Conservation (phyloP, 352 stramenopile genomes). For the Phytophthora tentaculata region DNA sequence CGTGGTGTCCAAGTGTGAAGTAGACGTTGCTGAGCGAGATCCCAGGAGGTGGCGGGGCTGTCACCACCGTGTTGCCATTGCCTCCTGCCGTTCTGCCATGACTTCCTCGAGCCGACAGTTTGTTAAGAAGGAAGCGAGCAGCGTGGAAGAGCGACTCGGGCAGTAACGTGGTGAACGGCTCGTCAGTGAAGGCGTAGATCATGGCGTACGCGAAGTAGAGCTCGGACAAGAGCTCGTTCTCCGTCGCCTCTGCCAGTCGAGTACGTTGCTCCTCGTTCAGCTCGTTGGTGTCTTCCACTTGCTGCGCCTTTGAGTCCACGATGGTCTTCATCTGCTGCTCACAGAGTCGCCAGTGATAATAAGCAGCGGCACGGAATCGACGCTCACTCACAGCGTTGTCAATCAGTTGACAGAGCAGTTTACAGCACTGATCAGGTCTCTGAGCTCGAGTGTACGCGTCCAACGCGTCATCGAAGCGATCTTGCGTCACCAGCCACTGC, state of each 20-base stretch:
- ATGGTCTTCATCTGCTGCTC: constrained; percentile 79
- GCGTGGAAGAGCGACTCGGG: constrained; percentile 94
- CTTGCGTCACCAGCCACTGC: constrained; percentile 91
- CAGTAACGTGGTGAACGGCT: constrained; percentile 93
- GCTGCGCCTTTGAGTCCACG: constrained; percentile 9
- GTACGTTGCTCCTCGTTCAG: constrained; percentile 36
- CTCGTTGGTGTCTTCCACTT: constrained; percentile 20
- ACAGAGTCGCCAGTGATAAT: constrained; percentile 94
- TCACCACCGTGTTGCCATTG: constrained; percentile 22
- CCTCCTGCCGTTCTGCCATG: constrained; percentile 26
- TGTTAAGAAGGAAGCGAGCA: constrained; percentile 94
- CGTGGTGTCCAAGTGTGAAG: constrained; percentile 94
- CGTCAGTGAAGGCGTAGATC: constrained; percentile 93
- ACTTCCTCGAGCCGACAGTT: constrained; percentile 47
- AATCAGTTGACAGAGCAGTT: constrained; percentile 89
- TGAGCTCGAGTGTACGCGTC: constrained; percentile 89
- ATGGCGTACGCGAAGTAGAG: constrained; percentile 94
- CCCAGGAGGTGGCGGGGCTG: constrained; percentile 59
- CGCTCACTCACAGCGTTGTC: constrained; percentile 88
- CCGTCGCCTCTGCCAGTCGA: constrained; percentile 42
- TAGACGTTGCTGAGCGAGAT: constrained; percentile 93
- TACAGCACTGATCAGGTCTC: constrained; percentile 82
- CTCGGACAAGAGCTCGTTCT: constrained; percentile 85
- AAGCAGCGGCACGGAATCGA: constrained; percentile 91
- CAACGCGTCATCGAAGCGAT: constrained; percentile 93